Percentiles rank a stretch among this genome's conserved stretches.
phyloP scores from a whole-genome alignment of 2,329 filamentous ascomycete genomes.

The Fusarium torreyae region DNA sequence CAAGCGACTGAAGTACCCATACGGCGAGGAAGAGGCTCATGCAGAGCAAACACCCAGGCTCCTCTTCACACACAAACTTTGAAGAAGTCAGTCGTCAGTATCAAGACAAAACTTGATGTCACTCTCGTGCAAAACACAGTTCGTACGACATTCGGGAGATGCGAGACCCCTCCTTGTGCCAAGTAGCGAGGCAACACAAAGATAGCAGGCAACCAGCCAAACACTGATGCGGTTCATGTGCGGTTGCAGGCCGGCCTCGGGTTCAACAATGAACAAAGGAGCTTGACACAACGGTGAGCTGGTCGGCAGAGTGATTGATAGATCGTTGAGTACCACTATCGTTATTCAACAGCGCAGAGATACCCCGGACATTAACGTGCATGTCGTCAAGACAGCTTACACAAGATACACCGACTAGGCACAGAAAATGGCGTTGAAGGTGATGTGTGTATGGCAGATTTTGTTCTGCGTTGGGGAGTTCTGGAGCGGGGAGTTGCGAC shows the following conservation, averaged over 20 bases:
- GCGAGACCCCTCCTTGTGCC: conserved; percentile 37
- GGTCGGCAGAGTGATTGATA: conserved; percentile 15
- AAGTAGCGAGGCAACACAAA: conserved; percentile 41
- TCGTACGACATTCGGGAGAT: conserved; percentile 40
- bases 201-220: conserved; percentile 31
- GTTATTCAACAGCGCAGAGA: neutral
- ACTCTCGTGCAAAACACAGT: conserved; percentile 22
- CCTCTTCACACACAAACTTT: conserved; percentile 1
- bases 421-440: conserved; percentile 21
- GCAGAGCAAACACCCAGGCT: neutral
- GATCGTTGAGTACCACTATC: neutral
- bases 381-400: conserved; percentile 6
- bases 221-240: conserved; percentile 30
- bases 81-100: conserved; percentile 1
- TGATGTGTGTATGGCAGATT: neutral
- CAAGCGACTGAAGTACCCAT: neutral
- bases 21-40: neutral
- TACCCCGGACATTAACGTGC: neutral
- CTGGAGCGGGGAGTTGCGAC: neutral
- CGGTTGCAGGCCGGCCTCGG: conserved; percentile 35
- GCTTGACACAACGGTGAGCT: conserved; percentile 40
- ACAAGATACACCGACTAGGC: conserved; percentile 33
- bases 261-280: conserved; percentile 37
- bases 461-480: neutral
- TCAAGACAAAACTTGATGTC: conserved; percentile 26